Conservation (phyloP, 257 asterid species). For the Gentiana macrophylla region DNA sequence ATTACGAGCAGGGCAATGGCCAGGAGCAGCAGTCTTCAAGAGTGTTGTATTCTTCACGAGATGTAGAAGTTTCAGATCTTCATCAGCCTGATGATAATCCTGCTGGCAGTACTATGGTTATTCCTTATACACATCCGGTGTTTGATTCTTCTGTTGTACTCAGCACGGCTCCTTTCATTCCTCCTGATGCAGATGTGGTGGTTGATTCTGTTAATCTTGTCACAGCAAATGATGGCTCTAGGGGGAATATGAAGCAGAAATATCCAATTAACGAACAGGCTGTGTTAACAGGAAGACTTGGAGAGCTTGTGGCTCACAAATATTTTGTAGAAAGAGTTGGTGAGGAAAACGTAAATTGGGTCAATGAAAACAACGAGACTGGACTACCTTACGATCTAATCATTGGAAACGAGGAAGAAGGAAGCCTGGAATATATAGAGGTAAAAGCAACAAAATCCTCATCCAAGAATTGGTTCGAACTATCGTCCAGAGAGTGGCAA, state of each 20-base stretch:
- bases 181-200: not conserved
- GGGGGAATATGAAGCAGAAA: slow-evolving; percentile 20
- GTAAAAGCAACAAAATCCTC: slow-evolving; percentile 68
- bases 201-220: slow-evolving; percentile 23
- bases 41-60: slow-evolving; percentile 12
- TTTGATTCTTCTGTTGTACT: slow-evolving; percentile 12
- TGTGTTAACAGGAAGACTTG: slow-evolving; percentile 63
- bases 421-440: slow-evolving; percentile 52
- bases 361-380: slow-evolving; percentile 61
- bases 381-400: slow-evolving; percentile 85
- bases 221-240: slow-evolving; percentile 18
- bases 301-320: slow-evolving; percentile 66
- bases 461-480: slow-evolving; percentile 60
- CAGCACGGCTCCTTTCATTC: too few relatives aligned
- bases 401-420: slow-evolving; percentile 32
- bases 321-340: slow-evolving; percentile 40
- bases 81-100: slow-evolving; percentile 8
- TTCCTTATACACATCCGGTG: not conserved
- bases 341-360: slow-evolving; percentile 54
- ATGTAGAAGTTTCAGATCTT: slow-evolving; percentile 18
- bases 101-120: slow-evolving; percentile 11
- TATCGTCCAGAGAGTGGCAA: slow-evolving; percentile 83
- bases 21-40: slow-evolving; percentile 8
- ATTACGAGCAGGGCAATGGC: slow-evolving; percentile 14
- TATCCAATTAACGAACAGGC: slow-evolving; percentile 32